phyloP scores from a whole-genome alignment of 2,329 filamentous ascomycete species.

The Aurifilum marmelostoma region DNA sequence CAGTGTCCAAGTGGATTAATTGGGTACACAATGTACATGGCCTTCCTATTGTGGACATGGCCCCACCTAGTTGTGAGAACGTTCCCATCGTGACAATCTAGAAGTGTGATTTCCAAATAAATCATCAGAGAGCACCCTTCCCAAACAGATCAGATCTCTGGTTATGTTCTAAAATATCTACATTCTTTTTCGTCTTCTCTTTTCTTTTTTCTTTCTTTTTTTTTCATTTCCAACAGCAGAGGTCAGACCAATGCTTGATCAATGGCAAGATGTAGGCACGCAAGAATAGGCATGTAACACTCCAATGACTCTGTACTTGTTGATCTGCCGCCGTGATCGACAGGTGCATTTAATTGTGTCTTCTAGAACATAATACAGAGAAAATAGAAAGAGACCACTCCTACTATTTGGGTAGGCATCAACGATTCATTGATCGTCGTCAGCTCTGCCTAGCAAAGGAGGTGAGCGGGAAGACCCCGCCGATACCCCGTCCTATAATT shows the following conservation, averaged over 20 bases:
- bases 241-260: not conserved
- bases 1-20: not conserved
- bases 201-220: not conserved
- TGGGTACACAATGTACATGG: not conserved
- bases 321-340: not conserved
- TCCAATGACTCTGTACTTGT: not conserved
- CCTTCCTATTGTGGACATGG: conserved; percentile 2
- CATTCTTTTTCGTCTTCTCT: not conserved
- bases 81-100: not conserved
- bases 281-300: not conserved
- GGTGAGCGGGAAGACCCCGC: conserved; percentile 4
- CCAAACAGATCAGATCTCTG: too few relatives aligned
- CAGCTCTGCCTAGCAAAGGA: conserved; percentile 15
- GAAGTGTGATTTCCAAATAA: not conserved
- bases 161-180: too few relatives aligned
- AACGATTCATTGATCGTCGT: conserved; percentile 2
- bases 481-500: conserved; percentile 6
- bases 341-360: not conserved
- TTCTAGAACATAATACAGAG: not conserved
- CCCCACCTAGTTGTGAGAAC: not conserved
- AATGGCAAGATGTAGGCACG: not conserved
- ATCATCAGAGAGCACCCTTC: too few relatives aligned
- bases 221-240: too few relatives aligned
- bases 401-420: not conserved
- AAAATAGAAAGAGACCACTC: too few relatives aligned